Conservation (phyloP, 176 grass and related monocot genomes). For the Aegilops umbellulata region DNA sequence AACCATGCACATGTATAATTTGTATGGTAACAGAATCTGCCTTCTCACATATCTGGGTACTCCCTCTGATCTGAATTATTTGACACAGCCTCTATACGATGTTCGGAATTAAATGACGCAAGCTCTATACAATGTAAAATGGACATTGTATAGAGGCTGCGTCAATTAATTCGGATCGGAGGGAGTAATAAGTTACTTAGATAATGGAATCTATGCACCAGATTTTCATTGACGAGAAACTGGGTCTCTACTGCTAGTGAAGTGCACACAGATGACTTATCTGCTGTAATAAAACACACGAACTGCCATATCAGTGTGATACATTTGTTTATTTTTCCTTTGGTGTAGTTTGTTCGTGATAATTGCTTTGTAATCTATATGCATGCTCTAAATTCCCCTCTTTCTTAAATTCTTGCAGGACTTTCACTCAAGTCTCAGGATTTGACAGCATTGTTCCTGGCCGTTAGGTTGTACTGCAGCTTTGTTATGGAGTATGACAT, state of each 20-base stretch:
- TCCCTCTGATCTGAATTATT: too few relatives aligned
- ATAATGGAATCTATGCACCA: neutral
- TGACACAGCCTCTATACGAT: too few relatives aligned
- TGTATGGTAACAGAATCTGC: neutral
- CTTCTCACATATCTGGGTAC: neutral
- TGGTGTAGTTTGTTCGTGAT: neutral
- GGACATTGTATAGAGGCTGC: too few relatives aligned
- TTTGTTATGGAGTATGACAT: constrained; percentile 99
- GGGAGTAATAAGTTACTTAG: neutral
- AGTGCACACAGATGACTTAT: constrained; percentile 20
- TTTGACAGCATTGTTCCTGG: constrained; percentile 93
- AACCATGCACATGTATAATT: neutral
- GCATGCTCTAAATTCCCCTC: constrained; percentile 1
- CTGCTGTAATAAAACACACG: neutral
- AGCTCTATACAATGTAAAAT: too few relatives aligned
- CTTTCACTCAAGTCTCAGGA: constrained; percentile 93
- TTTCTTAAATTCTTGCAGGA: constrained; percentile 57
- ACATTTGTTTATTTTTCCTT: neutral
- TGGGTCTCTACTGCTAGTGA: neutral
- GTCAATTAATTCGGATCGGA: too few relatives aligned
- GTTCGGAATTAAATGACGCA: too few relatives aligned
- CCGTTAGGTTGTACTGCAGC: constrained; percentile 96
- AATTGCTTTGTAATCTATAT: neutral
- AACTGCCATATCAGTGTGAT: neutral
- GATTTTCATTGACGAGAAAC: neutral